Base-by-base conservation (phyloP, 495 filamentous ascomycete species). In the Xylaria castorea region DNA sequence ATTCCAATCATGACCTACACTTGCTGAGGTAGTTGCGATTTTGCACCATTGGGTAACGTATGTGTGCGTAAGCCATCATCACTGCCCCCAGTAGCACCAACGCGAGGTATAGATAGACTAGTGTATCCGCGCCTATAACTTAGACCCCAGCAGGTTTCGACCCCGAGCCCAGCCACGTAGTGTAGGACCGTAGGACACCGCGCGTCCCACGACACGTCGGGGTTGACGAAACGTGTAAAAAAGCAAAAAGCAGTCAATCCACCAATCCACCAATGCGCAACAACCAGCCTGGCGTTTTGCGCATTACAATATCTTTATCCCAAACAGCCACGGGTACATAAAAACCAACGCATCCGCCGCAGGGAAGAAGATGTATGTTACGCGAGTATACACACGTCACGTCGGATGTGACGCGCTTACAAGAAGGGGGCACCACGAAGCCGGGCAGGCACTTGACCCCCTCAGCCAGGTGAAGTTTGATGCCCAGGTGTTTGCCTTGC, bases 151-250 rank as follows among this genome's bases (percentile, higher is more conserved):
- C 38, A 42, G 38, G 38, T 46, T 27, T 27, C 20, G 22, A 27
- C 27, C 53, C 40, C 40, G 40, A 65, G 44, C 44, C 48, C 20
- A n/a, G 46, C 64, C 46, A 67, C 64, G 64, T 67, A n/a, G n/a
- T n/a, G n/a, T n/a, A n/a, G n/a, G n/a, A n/a, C n/a, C n/a, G n/a
- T n/a, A 67, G 27, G 42, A 32, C 40, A 48, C n/a, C 25, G 63
- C 63, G 63, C 63, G 63, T 66, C 63, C 34, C 34, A 61, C 58
- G 18, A 38, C 30, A 22, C 58, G 9, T 30, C 34, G n/a, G 7
- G 18, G 32, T 51, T 7, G 9, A 3, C 18, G n/a, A 61, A 38
- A 38, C 30, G 58, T 36, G 32, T 61, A 14, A 14, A 4, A n/a
- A 22, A 38, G 58, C 58, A 36, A 34, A n/a, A 61, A 38, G 32